These are phyloP conservation scores for Xylaria polymorpha DNA, from an alignment of 2,329 filamentous ascomycete genomes.

Conservation along the genomic window DNA sequence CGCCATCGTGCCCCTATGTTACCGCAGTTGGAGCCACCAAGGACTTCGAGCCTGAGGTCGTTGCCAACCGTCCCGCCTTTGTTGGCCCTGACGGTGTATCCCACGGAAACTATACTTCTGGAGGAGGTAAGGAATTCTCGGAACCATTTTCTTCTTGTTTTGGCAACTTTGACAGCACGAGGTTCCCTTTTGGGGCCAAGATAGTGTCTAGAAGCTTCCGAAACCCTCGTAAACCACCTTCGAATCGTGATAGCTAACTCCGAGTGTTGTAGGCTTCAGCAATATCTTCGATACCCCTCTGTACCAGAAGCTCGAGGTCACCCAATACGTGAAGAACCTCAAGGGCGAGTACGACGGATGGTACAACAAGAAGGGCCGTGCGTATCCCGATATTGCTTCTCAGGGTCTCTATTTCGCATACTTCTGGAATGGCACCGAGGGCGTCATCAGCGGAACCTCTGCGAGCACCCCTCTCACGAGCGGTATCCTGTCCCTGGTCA, in stretches of 20 bases:
- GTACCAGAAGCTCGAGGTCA: slow-evolving; percentile 56
- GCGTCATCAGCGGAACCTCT: slow-evolving; percentile 61
- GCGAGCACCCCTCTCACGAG: slow-evolving; percentile 68
- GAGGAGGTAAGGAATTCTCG: slow-evolving; percentile 8
- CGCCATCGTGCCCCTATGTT: slow-evolving; percentile 56
- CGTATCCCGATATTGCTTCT: slow-evolving; percentile 58
- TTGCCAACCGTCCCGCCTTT: slow-evolving; percentile 51
- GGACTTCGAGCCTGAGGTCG: slow-evolving; percentile 52
- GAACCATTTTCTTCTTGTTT: too few species aligned
- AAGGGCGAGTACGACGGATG: slow-evolving; percentile 56
- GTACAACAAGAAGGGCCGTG: slow-evolving; percentile 59
- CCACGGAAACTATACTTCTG: slow-evolving; percentile 41
- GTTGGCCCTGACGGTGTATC: slow-evolving; percentile 41
- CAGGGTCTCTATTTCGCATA: slow-evolving; percentile 49
- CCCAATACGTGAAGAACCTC: slow-evolving; percentile 55
- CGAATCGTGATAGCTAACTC: too few species aligned
- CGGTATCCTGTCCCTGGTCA: slow-evolving; percentile 69
- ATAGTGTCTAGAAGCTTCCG: too few species aligned
- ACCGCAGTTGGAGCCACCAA: slow-evolving; percentile 50
- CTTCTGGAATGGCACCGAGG: slow-evolving; percentile 51
- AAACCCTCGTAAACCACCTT: too few species aligned
- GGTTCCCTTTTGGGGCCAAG: too few species aligned
- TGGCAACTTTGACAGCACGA: too few species aligned
- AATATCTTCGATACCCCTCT: slow-evolving; percentile 57
- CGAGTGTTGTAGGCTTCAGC: slow-evolving; percentile 57